Base-by-base conservation (phyloP, 192 early-diverging fungal species). In the Nowakowskiella sp. region DNA sequence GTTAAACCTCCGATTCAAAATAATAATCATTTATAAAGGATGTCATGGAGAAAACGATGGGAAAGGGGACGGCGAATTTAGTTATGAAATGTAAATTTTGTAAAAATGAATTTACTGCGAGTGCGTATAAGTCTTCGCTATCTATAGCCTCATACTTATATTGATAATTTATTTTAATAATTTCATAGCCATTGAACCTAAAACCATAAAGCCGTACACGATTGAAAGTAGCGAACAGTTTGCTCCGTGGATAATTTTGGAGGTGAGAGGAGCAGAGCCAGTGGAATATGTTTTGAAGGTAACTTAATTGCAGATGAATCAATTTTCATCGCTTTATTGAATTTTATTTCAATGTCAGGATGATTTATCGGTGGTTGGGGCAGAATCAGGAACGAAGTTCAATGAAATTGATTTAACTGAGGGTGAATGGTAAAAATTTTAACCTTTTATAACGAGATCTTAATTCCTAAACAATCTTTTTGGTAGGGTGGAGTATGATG, bases 401-500 rank as follows among this genome's bases (percentile, higher is more conserved):
- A 71, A 82, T 19, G 86, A 89, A 27, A 71, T 95, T 55, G 85
- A 89, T 55, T 71, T 92, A 39, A 70, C 72, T 6, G 87, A 90
- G 26, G 81, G 78, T 19, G 78, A 87, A 36, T 67, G 71, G 56
- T 94, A n/a, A n/a, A n/a, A n/a, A n/a, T n/a, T n/a, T n/a, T n/a
- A n/a, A n/a, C n/a, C n/a, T n/a, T n/a, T n/a, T n/a, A n/a, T n/a
- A n/a, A n/a, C n/a, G n/a, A n/a, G n/a, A n/a, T n/a, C n/a, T n/a
- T n/a, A n/a, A n/a, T n/a, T n/a, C n/a, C n/a, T n/a, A n/a, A n/a
- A n/a, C n/a, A n/a, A n/a, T n/a, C n/a, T n/a, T n/a, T n/a, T n/a
- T n/a, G n/a, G n/a, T n/a, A n/a, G 91, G 91, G 85, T 77, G 28
- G 91, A 90, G 7, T 94, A 94, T 58, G 91, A 94, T 61, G 91